Base-by-base conservation (phyloP, 306 rosid genomes). In the Vigna reflexopilosa region DNA sequence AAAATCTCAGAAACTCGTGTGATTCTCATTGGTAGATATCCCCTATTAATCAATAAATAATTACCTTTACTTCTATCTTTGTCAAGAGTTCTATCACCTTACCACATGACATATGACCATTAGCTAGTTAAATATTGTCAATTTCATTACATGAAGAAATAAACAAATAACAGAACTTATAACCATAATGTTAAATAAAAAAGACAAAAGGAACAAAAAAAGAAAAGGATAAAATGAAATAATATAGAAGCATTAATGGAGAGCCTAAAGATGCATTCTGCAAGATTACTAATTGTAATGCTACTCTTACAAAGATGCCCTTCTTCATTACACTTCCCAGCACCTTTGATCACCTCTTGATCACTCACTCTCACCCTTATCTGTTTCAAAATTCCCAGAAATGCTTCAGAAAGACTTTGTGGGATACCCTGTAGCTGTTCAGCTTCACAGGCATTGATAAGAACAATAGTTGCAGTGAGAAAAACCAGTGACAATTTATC, bases 181-280 rank as follows among this genome's bases (percentile, higher is more conserved):
- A 19, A 19, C 20, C 20, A 19, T 19, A 71, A 63, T 63, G 67
- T 17, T 54, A 16, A 65, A 62, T 22, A 30, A 17, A 17, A 49
- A 10, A 17, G 48, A 42, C 24, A 50, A 71, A 6, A 34, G 38
- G 36, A 71, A 71, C 26, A 11, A 7, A 72, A n/a, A 72, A 15
- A 0, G 6, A 10, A 4, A 30, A 22, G 22, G 30, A 14, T 1
- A 62, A 62, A 11, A 58, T 4, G 1, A 57, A 26, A 26, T 26
- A 26, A 26, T 48, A 20, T 20, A 77, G 72, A 64, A 15, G 69
- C 69, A 69, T 73, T 45, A 67, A 86, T 66, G 54, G 97, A 91
- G 71, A 93, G 92, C 92, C 91, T 84, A 82, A 93, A 93, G 63
- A 91, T 83, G 73, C 88, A 77, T 71, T 85, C 93, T 13, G 95